Conservation (phyloP, 306 rosid genomes). For the Quercus ilex region DNA sequence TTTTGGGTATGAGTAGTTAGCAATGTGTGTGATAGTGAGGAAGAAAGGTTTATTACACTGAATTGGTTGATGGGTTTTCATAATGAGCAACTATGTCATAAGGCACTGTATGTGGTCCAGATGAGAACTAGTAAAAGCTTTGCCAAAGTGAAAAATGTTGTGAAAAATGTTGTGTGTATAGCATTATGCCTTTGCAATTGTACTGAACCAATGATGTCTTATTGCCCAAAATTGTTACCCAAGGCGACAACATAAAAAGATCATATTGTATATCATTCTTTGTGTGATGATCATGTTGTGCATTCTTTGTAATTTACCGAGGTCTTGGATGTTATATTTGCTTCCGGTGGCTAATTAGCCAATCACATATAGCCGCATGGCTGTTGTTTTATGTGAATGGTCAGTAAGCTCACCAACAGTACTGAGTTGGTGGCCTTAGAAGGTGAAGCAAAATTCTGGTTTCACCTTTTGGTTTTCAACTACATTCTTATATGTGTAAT, state of each 20-base stretch:
- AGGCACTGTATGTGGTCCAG: neutral
- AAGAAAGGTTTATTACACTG: neutral
- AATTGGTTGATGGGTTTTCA: neutral
- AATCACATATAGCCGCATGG: constrained; percentile 30
- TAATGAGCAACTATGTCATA: neutral
- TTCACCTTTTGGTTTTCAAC: constrained; percentile 21
- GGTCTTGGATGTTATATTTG: neutral
- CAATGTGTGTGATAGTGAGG: neutral
- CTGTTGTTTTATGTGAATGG: constrained; percentile 38
- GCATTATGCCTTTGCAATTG: neutral
- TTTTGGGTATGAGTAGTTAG: neutral
- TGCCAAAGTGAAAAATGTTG: too few relatives aligned
- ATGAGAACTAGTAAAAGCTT: too few relatives aligned
- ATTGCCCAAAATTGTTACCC: too few relatives aligned
- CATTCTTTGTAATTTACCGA: neutral
- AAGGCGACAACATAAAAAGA: too few relatives aligned
- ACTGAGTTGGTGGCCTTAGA: constrained; percentile 6
- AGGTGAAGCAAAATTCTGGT: constrained; percentile 17
- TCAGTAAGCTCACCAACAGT: constrained; percentile 45
- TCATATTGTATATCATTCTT: too few relatives aligned
- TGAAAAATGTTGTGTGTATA: too few relatives aligned
- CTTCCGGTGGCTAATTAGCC: constrained; percentile 41
- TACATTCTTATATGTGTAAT: constrained; percentile 3
- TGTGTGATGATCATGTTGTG: neutral
- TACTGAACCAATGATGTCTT: too few relatives aligned